A percentile compares a stretch with the other conserved stretches of the same genome.
phyloP scores from a whole-genome alignment of 2,329 filamentous ascomycete genomes.

The Venturia nashicola region DNA sequence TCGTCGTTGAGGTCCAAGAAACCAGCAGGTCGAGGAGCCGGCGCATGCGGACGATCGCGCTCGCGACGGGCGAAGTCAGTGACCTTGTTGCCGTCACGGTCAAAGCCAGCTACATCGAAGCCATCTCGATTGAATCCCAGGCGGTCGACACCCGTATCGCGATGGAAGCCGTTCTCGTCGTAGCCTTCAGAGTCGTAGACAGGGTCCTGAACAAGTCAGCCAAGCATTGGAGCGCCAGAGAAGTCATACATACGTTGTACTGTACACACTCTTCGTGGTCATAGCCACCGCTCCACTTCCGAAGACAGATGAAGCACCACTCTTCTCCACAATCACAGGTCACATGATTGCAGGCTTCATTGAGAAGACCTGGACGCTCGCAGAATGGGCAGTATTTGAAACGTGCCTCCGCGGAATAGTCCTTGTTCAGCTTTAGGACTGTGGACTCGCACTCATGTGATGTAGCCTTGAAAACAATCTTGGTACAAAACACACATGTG shows the following conservation, averaged over 20 bases:
- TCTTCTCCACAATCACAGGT: slow-evolving; percentile 18
- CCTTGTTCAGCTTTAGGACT: slow-evolving; percentile 13
- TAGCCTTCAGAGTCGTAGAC: slow-evolving; percentile 21
- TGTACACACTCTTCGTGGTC: slow-evolving; percentile 20
- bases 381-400: slow-evolving; percentile 20
- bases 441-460: neutral
- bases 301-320: slow-evolving; percentile 22
- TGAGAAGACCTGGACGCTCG: slow-evolving; percentile 17
- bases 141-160: slow-evolving; percentile 17
- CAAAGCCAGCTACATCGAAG: neutral
- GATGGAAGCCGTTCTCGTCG: slow-evolving; percentile 21
- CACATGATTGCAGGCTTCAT: slow-evolving; percentile 23
- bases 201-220: slow-evolving; percentile 10
- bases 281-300: slow-evolving; percentile 16
- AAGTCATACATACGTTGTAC: slow-evolving; percentile 14
- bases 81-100: neutral
- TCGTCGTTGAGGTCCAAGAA: neutral
- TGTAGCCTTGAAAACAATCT: neutral
- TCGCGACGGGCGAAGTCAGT: neutral
- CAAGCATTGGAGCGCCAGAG: neutral
- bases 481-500: neutral
- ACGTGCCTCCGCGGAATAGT: slow-evolving; percentile 16
- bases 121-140: slow-evolving; percentile 15
- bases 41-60: neutral
- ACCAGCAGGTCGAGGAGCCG: neutral